phyloP scores from a whole-genome alignment of 371 early-diverging fungal genomes.

The Mortierella polycephala region DNA sequence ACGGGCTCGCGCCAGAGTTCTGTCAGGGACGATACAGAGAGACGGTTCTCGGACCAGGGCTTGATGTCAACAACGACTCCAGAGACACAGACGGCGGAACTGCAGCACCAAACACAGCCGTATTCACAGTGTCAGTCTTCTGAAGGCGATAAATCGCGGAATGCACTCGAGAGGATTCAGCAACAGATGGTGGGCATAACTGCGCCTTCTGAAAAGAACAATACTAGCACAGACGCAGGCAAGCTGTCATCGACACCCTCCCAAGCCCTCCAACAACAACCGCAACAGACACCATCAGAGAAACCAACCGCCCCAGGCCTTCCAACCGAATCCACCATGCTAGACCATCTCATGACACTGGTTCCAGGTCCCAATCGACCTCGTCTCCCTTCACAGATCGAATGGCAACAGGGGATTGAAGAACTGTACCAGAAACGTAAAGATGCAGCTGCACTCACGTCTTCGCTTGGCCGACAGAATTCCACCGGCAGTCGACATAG shows the following conservation, averaged over 20 bases:
- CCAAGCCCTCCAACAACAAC: slow-evolving; percentile 1
- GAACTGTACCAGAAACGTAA: slow-evolving; percentile 22
- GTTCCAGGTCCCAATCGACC: slow-evolving; percentile 36
- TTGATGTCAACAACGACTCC: slow-evolving; percentile 2
- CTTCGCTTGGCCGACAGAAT: slow-evolving; percentile 42
- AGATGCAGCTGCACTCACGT: slow-evolving; percentile 12
- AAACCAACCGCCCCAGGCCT: background rate
- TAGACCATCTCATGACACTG: slow-evolving; percentile 30
- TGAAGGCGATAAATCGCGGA: slow-evolving; percentile 15
- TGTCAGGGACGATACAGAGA: background rate
- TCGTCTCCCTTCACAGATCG: slow-evolving; percentile 31
- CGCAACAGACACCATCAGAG: slow-evolving; percentile 1
- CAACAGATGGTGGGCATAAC: slow-evolving; percentile 15
- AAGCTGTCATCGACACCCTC: background rate
- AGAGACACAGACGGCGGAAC: background rate
- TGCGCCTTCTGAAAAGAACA: slow-evolving; percentile 6
- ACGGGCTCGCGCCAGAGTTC: slow-evolving; percentile 5
- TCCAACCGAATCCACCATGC: slow-evolving; percentile 16
- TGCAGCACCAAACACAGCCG: background rate
- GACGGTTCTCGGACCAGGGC: background rate
- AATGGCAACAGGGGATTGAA: slow-evolving; percentile 42
- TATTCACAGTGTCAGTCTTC: background rate
- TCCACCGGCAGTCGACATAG: slow-evolving; percentile 39
- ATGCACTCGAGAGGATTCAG: slow-evolving; percentile 31
- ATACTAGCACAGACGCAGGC: background rate